Base-by-base conservation (phyloP, 441 rosid genomes). In the Corymbia citriodora region DNA sequence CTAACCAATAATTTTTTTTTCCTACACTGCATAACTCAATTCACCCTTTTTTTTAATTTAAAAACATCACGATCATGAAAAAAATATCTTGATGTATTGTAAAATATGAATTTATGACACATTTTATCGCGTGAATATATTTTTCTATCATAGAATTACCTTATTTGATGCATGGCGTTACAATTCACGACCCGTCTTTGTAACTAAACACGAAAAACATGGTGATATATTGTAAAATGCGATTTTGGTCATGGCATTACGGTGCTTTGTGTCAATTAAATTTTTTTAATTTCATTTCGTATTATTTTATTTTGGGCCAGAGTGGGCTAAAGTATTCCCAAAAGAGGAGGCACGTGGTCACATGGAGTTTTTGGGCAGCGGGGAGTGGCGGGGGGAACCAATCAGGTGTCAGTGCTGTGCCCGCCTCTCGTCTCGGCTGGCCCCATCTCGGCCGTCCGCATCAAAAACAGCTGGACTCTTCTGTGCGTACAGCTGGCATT, bases 31-130 rank as follows among this genome's bases (percentile, higher is more conserved):
- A 13, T 8, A 14, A 65, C n/a, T 65, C 8, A 65, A 8, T 65
- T 7, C 2, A 10, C 72, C 19, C 18, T 33, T 19, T n/a, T 65
- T n/a, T 65, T 65, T n/a, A 65, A 65, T 65, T 8, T 2, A 8
- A 8, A 19, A 2, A 3, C 10, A n/a, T 59, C 65, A 59, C 0
- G 2, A 3, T 2, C 10, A n/a, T 0, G 4, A 15, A 65, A 8
- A n/a, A n/a, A 14, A n/a, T 6, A 14, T 65, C 1, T 1, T 8
- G 8, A n/a, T 16, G 45, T 33, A 45, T 0, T 17, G 13, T 68
- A 0, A 68, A 68, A 9, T 31, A 6, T 2, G 23, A 68, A 59
- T 25, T 29, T 25, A 25, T 59, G 1, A 59, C 10, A 7, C 14
- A 3, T 59, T 59, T 59, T 59, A 59, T 27, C 63, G 10, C 25